A percentile compares a stretch with the other conserved stretches of the same genome.
Evolutionary conservation across 495 filamentous ascomycete species (phyloP).

Genomic region (Penicillium crystallinum): DNA sequence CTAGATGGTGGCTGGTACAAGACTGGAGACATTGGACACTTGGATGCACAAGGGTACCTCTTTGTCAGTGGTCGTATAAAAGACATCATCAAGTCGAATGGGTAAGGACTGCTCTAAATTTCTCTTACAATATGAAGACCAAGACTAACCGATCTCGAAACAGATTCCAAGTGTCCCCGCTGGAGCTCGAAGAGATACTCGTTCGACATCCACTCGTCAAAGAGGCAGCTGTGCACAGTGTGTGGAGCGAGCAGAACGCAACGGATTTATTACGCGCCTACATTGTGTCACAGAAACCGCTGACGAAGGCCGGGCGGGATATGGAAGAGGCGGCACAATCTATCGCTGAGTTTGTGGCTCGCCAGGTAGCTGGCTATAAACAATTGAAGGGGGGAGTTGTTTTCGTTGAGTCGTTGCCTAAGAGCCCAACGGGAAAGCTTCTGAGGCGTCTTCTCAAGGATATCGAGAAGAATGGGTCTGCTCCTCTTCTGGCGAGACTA

Average conservation of each 20-base stretch:
- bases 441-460: background rate
- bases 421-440: background rate
- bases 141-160: background rate
- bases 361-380: background rate
- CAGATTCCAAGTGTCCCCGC: background rate
- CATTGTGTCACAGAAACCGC: background rate
- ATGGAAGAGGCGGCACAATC: background rate
- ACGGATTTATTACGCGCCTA: background rate
- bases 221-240: background rate
- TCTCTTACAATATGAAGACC: background rate
- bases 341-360: background rate
- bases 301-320: background rate
- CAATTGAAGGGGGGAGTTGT: background rate
- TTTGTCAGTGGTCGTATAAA: background rate
- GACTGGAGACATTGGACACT: background rate
- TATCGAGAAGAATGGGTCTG: background rate
- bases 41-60: background rate
- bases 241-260: background rate
- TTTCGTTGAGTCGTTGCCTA: background rate
- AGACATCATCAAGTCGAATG: background rate
- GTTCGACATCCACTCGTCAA: background rate
- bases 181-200: background rate
- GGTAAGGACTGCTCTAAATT: background rate
- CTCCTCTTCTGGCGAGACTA: background rate
- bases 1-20: background rate